Base-by-base conservation (phyloP, 305 asterid species). In the Withania somnifera region DNA sequence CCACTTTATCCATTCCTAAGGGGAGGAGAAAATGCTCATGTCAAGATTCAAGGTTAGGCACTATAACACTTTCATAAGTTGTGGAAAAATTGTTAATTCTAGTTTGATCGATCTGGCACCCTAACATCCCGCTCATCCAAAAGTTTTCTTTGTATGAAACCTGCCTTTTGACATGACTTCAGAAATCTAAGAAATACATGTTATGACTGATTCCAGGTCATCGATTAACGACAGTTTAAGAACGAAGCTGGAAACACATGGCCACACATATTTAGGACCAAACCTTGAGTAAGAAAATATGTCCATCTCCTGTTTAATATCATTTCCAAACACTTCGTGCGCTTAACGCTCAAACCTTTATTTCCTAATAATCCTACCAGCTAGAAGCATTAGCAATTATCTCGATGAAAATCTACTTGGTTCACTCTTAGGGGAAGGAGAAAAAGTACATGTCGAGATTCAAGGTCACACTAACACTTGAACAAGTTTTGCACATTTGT, bases 111-210 rank as follows among this genome's bases (percentile, higher is more conserved):
- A n/a, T n/a, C n/a, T n/a, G n/a, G n/a, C n/a, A n/a, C n/a, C n/a
- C n/a, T n/a, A n/a, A n/a, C 22, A 73, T 47, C 58, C 24, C 9
- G 0, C 58, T 47, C 58, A 45, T 71, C 79, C 58, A 47, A 24
- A n/a, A n/a, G n/a, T 26, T 47, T 6, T 14, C 24, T 47, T 24
- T 24, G 17, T 2, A 28, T 47, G 40, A 24, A 7, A 47, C 58
- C 60, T 14, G 42, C 15, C 2, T 42, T 92, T 47, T 63, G 98
- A 94, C 81, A 94, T 88, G 22, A 93, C 93, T 91, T 93, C 90
- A 0, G 97, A 92, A n/a, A 88, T 96, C 98, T 34, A 92, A 88
- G 88, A 93, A 92, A 84, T 93, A 94, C 93, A 94, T 87, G 42
- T 30, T 84, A 92, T 42, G 88, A 64, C 47, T 64, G 75, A 64